phyloP scores from a whole-genome alignment of 2,329 filamentous ascomycete species.

The Botrytis galanthina region DNA sequence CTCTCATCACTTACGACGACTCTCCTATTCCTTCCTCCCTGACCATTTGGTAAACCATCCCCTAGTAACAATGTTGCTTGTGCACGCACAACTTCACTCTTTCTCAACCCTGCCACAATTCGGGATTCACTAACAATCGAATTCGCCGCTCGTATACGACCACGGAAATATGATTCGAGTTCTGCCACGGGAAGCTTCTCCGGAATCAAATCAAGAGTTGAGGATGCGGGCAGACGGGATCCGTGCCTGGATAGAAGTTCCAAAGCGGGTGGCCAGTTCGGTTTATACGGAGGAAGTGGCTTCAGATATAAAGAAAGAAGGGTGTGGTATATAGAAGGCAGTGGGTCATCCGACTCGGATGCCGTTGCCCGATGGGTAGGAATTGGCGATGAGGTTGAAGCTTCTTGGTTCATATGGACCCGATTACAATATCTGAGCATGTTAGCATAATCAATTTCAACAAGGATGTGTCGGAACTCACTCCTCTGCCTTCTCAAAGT shows the following conservation, averaged over 20 bases:
- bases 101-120: conserved; percentile 72
- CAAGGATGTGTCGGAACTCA: conserved; percentile 45
- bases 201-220: conserved; percentile 83
- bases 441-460: conserved; percentile 26
- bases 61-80: conserved; percentile 74
- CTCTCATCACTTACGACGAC: conserved; percentile 85
- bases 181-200: conserved; percentile 73
- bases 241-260: conserved; percentile 89
- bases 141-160: conserved; percentile 83
- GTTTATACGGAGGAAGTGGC: conserved; percentile 69
- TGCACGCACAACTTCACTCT: conserved; percentile 73
- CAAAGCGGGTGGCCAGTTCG: conserved; percentile 76
- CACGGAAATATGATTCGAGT: conserved; percentile 86
- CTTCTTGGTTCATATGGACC: conserved; percentile 63
- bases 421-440: conserved; percentile 77
- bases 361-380: conserved; percentile 41
- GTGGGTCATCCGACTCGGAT: conserved; percentile 50
- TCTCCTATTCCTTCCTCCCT: conserved; percentile 59
- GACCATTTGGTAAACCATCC: conserved; percentile 54
- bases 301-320: conserved; percentile 86
- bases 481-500: conserved; percentile 91
- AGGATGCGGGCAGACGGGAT: conserved; percentile 81
- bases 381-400: conserved; percentile 39
- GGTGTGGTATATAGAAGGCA: conserved; percentile 85
- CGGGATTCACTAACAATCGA: conserved; percentile 76